Evolutionary conservation across 1,139 yeast species (phyloP), one percentile per base, ranked within the genome.

Genomic region (Kurtzmaniella natalensis): DNA sequence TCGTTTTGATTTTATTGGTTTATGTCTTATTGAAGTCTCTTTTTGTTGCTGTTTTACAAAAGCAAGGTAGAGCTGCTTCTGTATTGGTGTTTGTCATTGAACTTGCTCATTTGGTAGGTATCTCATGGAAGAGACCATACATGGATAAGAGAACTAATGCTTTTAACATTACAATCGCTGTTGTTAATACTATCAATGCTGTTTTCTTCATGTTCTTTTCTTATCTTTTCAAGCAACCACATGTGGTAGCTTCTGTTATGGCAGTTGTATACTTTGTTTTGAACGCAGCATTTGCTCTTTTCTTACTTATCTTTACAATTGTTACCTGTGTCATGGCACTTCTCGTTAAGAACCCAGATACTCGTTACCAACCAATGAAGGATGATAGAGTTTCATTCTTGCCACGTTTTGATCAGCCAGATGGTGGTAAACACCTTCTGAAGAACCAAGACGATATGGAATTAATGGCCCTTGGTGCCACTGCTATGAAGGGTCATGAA

Each of bases 61-160:
- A 61, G 8, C 70, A 78, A 25, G 97, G 97, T 40, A 82, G 79
- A 49, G 81, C 73, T 7, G 96, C 86, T 55, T 83, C 95, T 1
- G 72, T 86, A 40, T 70, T 86, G 34, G 72, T 89, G 7, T 84
- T 89, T 51, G 76, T 69, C 11, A 68, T 86, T 43, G 98, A 92
- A 57, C 64, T 89, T 41, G 47, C 72, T 15, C 87, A 81, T 58
- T 75, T 84, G 45, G 71, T 72, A 21, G 66, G 67, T 1, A 50
- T 88, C 23, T 80, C 89, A 50, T 72, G 76, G 70, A 64, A 73
- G 41, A 78, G 92, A 57, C 98, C 98, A 4, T 92, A 76, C 56
- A 80, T 94, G 92, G 97, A 92, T 64, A 88, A 83, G 60, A 76
- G 94, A 60, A 89, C 97, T 18, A 92, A 94, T 53, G 81, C 79